phyloP scores from a whole-genome alignment of 257 asterid genomes.

The Nicotiana attenuata region DNA sequence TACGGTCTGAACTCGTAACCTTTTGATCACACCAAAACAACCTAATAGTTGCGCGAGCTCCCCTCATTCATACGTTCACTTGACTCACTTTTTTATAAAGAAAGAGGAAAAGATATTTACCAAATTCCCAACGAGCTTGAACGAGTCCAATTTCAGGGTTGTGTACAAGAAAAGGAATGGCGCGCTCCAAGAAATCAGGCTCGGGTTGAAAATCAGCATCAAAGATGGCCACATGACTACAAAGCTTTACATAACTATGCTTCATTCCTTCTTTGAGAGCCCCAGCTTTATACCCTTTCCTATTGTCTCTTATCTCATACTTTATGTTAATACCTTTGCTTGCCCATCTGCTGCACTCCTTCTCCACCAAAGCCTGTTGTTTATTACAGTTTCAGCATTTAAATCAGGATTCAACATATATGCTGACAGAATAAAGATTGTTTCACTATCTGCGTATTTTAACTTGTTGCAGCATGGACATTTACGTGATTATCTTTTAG shows the following conservation, averaged over 20 bases:
- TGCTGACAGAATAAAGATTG: no score
- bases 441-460: not conserved
- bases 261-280: slow-evolving; percentile 25
- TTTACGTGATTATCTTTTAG: no score
- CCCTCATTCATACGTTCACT: not conserved
- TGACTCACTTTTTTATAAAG: not conserved
- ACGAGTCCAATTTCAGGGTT: slow-evolving; percentile 32
- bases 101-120: slow-evolving; percentile 7
- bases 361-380: not conserved
- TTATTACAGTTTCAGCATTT: not conserved
- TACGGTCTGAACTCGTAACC: no score
- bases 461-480: not conserved
- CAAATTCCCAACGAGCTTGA: slow-evolving; percentile 45
- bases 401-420: not conserved
- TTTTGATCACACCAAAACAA: no score
- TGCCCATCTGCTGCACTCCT: slow-evolving; percentile 16
- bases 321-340: slow-evolving; percentile 9
- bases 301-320: slow-evolving; percentile 7
- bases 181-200: slow-evolving; percentile 14
- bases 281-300: slow-evolving; percentile 13
- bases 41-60: not conserved
- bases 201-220: slow-evolving; percentile 17
- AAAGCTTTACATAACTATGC: slow-evolving; percentile 15
- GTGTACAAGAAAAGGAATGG: slow-evolving; percentile 32
- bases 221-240: slow-evolving; percentile 11